phyloP scores from a whole-genome alignment of 805 yeast genomes.

The Candida sonorensis region DNA sequence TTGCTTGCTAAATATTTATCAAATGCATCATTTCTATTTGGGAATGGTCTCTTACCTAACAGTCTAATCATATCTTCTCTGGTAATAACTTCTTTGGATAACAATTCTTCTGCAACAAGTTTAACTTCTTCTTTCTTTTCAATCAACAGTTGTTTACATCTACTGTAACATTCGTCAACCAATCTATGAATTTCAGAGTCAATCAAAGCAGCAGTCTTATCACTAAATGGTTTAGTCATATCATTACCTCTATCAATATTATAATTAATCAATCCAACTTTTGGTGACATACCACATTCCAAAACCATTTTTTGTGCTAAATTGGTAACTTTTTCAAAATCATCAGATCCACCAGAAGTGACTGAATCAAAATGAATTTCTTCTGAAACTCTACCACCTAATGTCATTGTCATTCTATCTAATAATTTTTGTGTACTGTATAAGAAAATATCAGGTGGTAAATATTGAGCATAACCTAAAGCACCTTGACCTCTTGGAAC shows the following conservation, averaged over 20 bases:
- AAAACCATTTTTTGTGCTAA: constrained; percentile 90
- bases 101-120: constrained; percentile 67
- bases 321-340: constrained; percentile 82
- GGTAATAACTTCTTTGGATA: constrained; percentile 69
- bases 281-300: constrained; percentile 79
- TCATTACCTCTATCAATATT: constrained; percentile 44
- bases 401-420: constrained; percentile 89
- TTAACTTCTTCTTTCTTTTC: constrained; percentile 58
- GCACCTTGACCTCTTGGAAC: constrained; percentile 95
- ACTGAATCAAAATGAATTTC: constrained; percentile 83
- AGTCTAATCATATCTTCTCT: constrained; percentile 74
- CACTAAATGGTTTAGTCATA: constrained; percentile 62
- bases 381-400: constrained; percentile 90
- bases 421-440: constrained; percentile 66
- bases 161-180: constrained; percentile 56
- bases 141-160: constrained; percentile 48
- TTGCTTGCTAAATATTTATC: constrained; percentile 66
- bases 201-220: constrained; percentile 58
- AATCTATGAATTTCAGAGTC: constrained; percentile 65
- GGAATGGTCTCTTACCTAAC: constrained; percentile 73
- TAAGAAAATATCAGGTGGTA: constrained; percentile 84
- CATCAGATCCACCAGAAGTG: constrained; percentile 90
- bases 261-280: constrained; percentile 56
- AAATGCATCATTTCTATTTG: constrained; percentile 79
- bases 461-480: constrained; percentile 90